A percentile compares a stretch with the other conserved stretches of the same genome.
Conservation (phyloP, 2,329 filamentous ascomycete genomes). For the Elsinoe batatas region DNA sequence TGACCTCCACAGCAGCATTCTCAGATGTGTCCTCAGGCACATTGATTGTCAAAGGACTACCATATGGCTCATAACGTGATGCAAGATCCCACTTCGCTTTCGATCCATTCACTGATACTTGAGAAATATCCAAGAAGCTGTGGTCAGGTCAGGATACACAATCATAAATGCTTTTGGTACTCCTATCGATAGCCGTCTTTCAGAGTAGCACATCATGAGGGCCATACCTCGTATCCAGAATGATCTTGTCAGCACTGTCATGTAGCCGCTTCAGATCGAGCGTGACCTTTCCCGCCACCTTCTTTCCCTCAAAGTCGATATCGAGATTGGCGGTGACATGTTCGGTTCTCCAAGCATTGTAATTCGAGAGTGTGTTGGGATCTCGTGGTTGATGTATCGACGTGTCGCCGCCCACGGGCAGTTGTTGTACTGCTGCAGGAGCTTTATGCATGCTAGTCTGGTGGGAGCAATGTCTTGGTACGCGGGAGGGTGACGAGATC, state of each 20-base stretch:
- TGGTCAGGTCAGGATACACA: not conserved
- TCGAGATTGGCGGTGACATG: slow-evolving; percentile 75
- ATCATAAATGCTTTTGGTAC: too few species aligned
- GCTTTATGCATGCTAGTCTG: slow-evolving; percentile 16
- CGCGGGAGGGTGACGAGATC: not conserved
- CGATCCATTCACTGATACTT: slow-evolving; percentile 59
- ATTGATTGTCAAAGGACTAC: slow-evolving; percentile 56
- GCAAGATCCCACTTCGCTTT: slow-evolving; percentile 60
- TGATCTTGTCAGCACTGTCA: slow-evolving; percentile 59
- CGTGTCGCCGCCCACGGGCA: slow-evolving; percentile 15
- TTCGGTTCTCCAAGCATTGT: slow-evolving; percentile 73
- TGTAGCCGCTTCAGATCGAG: slow-evolving; percentile 70
- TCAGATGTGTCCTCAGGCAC: slow-evolving; percentile 35
- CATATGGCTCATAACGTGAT: slow-evolving; percentile 62
- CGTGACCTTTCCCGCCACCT: slow-evolving; percentile 64
- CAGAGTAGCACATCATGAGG: not conserved
- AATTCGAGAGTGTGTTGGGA: slow-evolving; percentile 86
- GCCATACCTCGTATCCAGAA: slow-evolving; percentile 65
- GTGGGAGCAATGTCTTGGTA: not conserved
- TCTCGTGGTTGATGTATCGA: slow-evolving; percentile 41
- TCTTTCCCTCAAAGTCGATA: slow-evolving; percentile 73
- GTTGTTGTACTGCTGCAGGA: slow-evolving; percentile 16
- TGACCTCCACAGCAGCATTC: slow-evolving; percentile 39
- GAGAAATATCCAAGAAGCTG: slow-evolving; percentile 61
- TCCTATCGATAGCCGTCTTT: too few species aligned